Percentiles rank a stretch among this genome's conserved stretches.
Conservation (phyloP, 352 stramenopile genomes). For the Globisporangium orthogonon region DNA sequence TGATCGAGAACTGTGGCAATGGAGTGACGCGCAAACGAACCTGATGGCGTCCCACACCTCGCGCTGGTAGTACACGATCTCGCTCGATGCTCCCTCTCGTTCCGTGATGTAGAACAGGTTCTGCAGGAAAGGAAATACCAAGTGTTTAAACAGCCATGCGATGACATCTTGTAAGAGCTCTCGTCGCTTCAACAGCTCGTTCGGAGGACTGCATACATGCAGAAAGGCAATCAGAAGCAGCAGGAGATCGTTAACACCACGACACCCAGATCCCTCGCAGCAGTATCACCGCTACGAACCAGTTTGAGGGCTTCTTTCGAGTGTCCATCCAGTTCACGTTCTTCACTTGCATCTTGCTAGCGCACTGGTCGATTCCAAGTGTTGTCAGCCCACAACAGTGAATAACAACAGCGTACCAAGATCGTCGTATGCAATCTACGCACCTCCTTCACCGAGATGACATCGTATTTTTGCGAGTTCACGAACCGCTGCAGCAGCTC, state of each 20-base stretch:
- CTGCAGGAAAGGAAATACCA: constrained; percentile 57
- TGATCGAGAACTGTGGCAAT: no score
- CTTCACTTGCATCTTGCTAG: constrained; percentile 31
- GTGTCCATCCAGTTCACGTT: constrained; percentile 32
- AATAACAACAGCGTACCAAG: neutral
- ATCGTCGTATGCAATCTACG: neutral
- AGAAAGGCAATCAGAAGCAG: neutral
- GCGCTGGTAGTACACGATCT: constrained; percentile 62
- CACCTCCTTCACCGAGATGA: constrained; percentile 52
- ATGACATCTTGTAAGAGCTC: constrained; percentile 36
- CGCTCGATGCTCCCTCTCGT: constrained; percentile 54
- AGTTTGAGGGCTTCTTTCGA: constrained; percentile 16
- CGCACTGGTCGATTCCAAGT: constrained; percentile 14
- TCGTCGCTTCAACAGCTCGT: constrained; percentile 39
- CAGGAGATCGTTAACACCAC: neutral
- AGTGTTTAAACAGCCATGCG: constrained; percentile 26
- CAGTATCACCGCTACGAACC: constrained; percentile 13
- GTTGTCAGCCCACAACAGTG: neutral
- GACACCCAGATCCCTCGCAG: neutral
- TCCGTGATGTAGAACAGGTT: constrained; percentile 77
- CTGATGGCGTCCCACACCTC: constrained; percentile 59
- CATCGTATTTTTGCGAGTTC: constrained; percentile 48
- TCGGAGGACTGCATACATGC: constrained; percentile 32
- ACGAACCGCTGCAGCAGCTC: constrained; percentile 36
- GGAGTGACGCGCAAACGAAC: constrained; percentile 6